These are phyloP conservation scores for Trypethelium eluteriae DNA, from an alignment of 495 filamentous ascomycete species.

Conservation along the genomic window DNA sequence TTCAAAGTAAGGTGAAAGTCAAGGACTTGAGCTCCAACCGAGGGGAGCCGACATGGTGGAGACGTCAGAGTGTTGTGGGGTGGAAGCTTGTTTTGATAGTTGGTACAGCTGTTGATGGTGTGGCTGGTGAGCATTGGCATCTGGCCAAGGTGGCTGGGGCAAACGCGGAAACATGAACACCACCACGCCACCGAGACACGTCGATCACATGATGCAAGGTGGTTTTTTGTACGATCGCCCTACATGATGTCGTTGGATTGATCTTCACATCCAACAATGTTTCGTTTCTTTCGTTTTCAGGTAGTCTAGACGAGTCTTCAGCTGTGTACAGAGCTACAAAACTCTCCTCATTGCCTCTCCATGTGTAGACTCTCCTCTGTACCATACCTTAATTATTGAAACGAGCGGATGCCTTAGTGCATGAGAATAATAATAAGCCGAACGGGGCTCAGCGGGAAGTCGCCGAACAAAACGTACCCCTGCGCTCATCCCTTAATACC, in stretches of 20 bases:
- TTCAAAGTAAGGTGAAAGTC: not conserved
- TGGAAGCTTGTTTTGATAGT: not conserved
- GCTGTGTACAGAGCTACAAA: not conserved
- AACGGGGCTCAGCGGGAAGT: not conserved
- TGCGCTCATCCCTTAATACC: not conserved
- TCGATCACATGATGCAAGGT: constrained; percentile 11
- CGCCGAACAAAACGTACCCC: not conserved
- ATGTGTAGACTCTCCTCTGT: too few relatives aligned
- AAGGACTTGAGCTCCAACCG: not conserved
- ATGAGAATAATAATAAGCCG: not conserved
- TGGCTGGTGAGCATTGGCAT: not conserved
- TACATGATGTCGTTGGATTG: not conserved
- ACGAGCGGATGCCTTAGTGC: too few relatives aligned
- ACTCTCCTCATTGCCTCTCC: not conserved
- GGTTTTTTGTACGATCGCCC: constrained; percentile 1
- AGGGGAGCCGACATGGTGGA: not conserved
- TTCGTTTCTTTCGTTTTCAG: not conserved
- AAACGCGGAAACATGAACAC: not conserved
- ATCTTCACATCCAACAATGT: not conserved
- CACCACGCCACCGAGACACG: not conserved
- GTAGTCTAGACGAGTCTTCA: not conserved
- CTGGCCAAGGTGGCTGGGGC: not conserved
- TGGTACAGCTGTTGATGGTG: not conserved
- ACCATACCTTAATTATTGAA: too few relatives aligned
- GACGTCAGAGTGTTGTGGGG: not conserved